Base-by-base conservation (phyloP, 139 green algal species). In the Chlamydomonas applanata region DNA sequence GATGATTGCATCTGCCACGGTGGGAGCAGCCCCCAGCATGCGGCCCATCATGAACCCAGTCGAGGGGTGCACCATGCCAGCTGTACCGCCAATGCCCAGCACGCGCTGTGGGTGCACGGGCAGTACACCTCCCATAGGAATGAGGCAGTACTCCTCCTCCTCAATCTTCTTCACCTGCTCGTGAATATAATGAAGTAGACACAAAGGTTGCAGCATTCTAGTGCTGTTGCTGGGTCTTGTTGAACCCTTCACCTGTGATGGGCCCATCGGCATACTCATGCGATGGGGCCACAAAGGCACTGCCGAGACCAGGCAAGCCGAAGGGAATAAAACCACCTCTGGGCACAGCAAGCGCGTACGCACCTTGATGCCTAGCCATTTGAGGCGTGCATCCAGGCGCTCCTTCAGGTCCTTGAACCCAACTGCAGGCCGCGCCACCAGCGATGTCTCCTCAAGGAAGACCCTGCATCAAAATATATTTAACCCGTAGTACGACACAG, bases 101-200 rank as follows among this genome's bases (percentile, higher is more conserved):
- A 97, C 91, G 5, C 95, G 89, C 85, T 99, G 96, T 22, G 94
- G 94, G n/a, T 97, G 83, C 17, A 56, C 79, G 0, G 96, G 96
- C 82, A 99, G 81, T n/a, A 95, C 91, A 19, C 96, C 94, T 17
- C 96, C 96, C 96, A 99, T 99, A 25, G 96, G 96, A 49, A 99
- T 99, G 29, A 97, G 77, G 82, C 96, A 99, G 70, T 95, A 99
- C 90, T 99, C 96, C 83, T 98, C 94, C 78, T 98, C 96, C 75
- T 95, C 85, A 4, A 98, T 83, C 0, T 63, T 62, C 44, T 83
- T 93, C 44, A 97, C 81, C 72, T 89, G n/a, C n/a, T n/a, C n/a
- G n/a, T n/a, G n/a, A n/a, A n/a, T n/a, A n/a, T n/a, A n/a, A n/a
- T n/a, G n/a, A n/a, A n/a, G n/a, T n/a, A n/a, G n/a, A n/a, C n/a